A percentile compares a stretch with the other conserved stretches of the same genome.
These are phyloP conservation scores for Mayamaea pseudoterrestris DNA, from an alignment of 108 stramenopile genomes.

Conservation along the genomic window DNA sequence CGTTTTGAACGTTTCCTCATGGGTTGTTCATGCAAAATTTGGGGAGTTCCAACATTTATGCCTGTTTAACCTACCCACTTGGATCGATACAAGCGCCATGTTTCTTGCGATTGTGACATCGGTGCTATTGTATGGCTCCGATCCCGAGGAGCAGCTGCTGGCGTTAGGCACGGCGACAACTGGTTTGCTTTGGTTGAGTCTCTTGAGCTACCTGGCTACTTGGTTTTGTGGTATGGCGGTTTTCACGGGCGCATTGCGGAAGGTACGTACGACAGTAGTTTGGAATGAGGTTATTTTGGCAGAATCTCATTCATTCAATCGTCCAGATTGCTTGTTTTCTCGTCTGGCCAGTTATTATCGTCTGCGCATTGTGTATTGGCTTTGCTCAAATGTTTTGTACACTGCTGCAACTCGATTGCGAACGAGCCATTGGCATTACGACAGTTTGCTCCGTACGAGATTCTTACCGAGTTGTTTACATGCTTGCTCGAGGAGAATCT, in stretches of 20 bases:
- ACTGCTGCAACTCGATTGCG: slow-evolving; percentile 14
- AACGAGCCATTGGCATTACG: slow-evolving; percentile 1
- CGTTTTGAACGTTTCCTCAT: no score
- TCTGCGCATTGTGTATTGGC: slow-evolving; percentile 13
- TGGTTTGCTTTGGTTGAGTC: slow-evolving; percentile 20
- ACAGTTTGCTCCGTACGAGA: slow-evolving; percentile 21
- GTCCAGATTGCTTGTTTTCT: slow-evolving; percentile 10
- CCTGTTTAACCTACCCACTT: slow-evolving; percentile 15
- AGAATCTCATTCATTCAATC: slow-evolving; percentile 3
- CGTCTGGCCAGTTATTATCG: slow-evolving; percentile 24
- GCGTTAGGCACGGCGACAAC: slow-evolving; percentile 18
- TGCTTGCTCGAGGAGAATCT: slow-evolving; percentile 20
- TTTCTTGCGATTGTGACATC: slow-evolving; percentile 11
- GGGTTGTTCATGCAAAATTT: slow-evolving; percentile 9
- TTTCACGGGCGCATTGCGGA: slow-evolving; percentile 10
- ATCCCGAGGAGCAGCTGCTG: slow-evolving; percentile 1
- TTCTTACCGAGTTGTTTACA: slow-evolving; percentile 20
- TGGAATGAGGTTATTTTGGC: not conserved
- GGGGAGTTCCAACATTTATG: slow-evolving; percentile 2
- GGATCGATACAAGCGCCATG: slow-evolving; percentile 19
- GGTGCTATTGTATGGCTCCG: slow-evolving; percentile 2
- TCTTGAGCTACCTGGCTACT: slow-evolving; percentile 21
- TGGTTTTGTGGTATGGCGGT: slow-evolving; percentile 36
- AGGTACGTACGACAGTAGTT: not conserved
- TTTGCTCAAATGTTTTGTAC: slow-evolving; percentile 28